Evolutionary conservation across 768 basidiomycete species (phyloP), one percentile per base, ranked within the genome.

Genomic region (Tylopilus felleus): DNA sequence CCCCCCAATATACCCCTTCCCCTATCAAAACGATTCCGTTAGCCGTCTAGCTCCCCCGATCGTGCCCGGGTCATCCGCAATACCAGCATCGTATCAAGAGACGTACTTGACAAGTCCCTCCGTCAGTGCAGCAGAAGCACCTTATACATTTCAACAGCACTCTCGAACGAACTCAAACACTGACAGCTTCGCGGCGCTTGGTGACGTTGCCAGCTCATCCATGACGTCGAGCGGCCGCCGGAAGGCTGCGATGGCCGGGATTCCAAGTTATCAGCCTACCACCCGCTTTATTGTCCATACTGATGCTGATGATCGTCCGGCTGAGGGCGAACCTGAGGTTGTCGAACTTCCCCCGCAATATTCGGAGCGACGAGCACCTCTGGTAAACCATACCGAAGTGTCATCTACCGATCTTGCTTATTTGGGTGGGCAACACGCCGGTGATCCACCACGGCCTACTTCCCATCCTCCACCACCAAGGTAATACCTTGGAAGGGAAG

Each of bases 331-430:
- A 52, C 70, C 78, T 17, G 86, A 77, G 7, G 70, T 87, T 21
- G 76, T 89, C 7, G 88, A 90, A 69, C 76, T 89, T n/a, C 88
- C 88, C 25, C 88, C 88, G 16, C 82, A 82, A 65, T 90, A 90
- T 63, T 76, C 77, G 23, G 84, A 81, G 56, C 73, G 79, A 33
- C 77, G 77, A 19, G 65, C 64, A 43, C 55, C 65, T 36, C n/a
- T 16, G 39, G 22, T 35, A 36, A 16, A 13, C 21, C 35, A n/a
- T 27, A 16, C 51, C n/a, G 58, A 4, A 45, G 48, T 51, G 40
- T 57, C 53, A 13, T 53, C 54, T 28, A 47, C 55, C 23, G 43
- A 53, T 39, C 48, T 58, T 42, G 42, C 57, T 25, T 60, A 65
- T 35, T 40, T 52, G 5, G 52, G 57, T 38, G 62, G 41, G 19